These are phyloP conservation scores for Euphorbia schlechtendalii DNA, from an alignment of 441 rosid genomes.

Conservation along the genomic window DNA sequence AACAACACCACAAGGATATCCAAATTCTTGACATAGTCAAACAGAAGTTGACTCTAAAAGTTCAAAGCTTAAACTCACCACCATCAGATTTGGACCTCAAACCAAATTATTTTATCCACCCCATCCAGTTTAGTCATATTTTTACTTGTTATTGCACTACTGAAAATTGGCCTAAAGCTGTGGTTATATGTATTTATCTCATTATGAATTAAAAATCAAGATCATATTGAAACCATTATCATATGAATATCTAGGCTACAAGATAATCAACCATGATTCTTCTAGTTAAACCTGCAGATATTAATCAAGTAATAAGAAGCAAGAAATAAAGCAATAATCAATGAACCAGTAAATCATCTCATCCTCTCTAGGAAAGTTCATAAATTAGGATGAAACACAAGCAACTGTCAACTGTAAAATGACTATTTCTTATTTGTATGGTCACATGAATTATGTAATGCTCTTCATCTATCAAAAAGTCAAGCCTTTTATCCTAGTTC, in stretches of 20 bases:
- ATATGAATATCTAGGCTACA: not conserved
- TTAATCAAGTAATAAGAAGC: not conserved
- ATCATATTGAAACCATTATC: not conserved
- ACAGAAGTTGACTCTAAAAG: not conserved
- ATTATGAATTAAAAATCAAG: not conserved
- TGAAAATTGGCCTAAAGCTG: not conserved
- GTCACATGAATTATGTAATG: not conserved
- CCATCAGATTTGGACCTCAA: not conserved
- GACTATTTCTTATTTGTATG: not conserved
- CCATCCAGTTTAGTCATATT: not conserved
- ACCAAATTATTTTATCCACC: conserved; percentile 1
- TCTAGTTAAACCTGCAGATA: not conserved
- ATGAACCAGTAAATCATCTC: not conserved
- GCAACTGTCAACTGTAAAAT: not conserved
- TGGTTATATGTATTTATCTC: not conserved
- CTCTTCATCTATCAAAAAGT: not conserved
- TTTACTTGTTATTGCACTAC: not conserved
- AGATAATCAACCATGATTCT: not conserved
- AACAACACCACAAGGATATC: not conserved
- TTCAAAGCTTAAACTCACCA: not conserved
- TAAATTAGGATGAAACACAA: not conserved
- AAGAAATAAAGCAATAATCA: not conserved
- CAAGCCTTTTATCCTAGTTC: not conserved
- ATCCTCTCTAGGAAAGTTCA: not conserved
- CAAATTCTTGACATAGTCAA: not conserved